Base-by-base conservation (phyloP, 1,284 basidiomycete species). In the Fistulinella cinereoalba region DNA sequence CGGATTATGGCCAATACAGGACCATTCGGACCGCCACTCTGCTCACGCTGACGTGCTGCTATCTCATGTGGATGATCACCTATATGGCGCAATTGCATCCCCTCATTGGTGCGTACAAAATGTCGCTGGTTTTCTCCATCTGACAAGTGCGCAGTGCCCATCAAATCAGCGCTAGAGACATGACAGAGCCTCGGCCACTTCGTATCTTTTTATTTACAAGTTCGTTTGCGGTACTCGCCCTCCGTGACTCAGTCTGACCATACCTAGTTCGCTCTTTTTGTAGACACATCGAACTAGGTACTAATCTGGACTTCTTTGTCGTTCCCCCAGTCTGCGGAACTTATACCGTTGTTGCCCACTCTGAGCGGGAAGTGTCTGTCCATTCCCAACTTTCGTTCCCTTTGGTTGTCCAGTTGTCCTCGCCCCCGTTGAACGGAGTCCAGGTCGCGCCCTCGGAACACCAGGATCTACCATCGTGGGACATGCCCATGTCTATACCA, bases 61-160 rank as follows among this genome's bases (percentile, higher is more conserved):
- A 93, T 71, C 77, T 97, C 56, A 88, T 97, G 85, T 97, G 93
- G 93, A 87, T 87, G 67, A 81, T 95, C 62, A 93, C 93, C 7
- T 97, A 95, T 66, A 76, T 96, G 61, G 90, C 91, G 1, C 93
- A 97, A 66, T 68, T 96, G 42, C 83, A 97, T 64, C 94, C 93
- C 38, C 75, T 97, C 46, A 84, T 95, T 62, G 71, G 94, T 95
- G 52, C 54, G 83, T 66, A 21, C 24, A 24, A n/a, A 18, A 0
- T 13, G 10, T 28, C 27, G 4, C 12, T 21, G 13, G 12, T 5
- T 19, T n/a, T 0, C 19, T 13, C 12, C 12, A 29, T 33, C 56
- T 65, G 18, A 57, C 31, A 21, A 21, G 5, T 6, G 33, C 6
- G 16, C 21, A 65, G 60, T 36, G n/a, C 60, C 60, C 16, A 44